Base-by-base conservation (phyloP, 2,329 filamentous ascomycete species). In the Geosmithia putterillii region DNA sequence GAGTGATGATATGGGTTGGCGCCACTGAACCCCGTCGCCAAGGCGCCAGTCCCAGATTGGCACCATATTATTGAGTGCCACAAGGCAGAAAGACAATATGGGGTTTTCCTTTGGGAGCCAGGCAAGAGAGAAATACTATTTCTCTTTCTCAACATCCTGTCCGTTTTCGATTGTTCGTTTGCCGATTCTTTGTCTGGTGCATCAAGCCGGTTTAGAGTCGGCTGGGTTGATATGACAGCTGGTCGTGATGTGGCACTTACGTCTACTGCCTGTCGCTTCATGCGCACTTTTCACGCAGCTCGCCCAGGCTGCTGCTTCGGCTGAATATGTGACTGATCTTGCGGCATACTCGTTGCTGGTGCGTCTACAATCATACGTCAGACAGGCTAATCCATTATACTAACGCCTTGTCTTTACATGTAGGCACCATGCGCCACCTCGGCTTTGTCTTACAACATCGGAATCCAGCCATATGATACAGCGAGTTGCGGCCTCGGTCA, bases 371-470 rank as follows among this genome's bases (percentile, higher is more conserved):
- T 28, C 10, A 17, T 7, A 38, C 12, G n/a, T n/a, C n/a, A n/a
- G n/a, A n/a, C n/a, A n/a, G n/a, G n/a, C n/a, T 15, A 4, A 8
- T 25, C 8, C 18, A 7, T 17, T 1, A 7, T 8, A 1, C 45
- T 36, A 4, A 43, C 38, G 32, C 15, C n/a, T 45, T 25, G 15
- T 32, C 10, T 42, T 50, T 21, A 50, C 45, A 21, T 23, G 12
- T 21, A 75, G 68, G 71, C 71, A 35, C 69, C 70, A 20, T 76
- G 73, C 52, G 72, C 63, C 4, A 60, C 65, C 46, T 58, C 54
- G 2, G 72, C 69, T 9, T 45, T 76, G 35, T 64, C 60, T 2
- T 62, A 65, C 46, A 62, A 65, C 44, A 54, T 76, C 48, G 58
- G 63, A 45, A 46, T 50, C 32, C 60, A 67, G 48, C 73, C 71